Percentiles rank a stretch among this genome's conserved stretches.
Evolutionary conservation across 2,329 filamentous ascomycete genomes (phyloP).

Genomic region (Botrytis cinerea): DNA sequence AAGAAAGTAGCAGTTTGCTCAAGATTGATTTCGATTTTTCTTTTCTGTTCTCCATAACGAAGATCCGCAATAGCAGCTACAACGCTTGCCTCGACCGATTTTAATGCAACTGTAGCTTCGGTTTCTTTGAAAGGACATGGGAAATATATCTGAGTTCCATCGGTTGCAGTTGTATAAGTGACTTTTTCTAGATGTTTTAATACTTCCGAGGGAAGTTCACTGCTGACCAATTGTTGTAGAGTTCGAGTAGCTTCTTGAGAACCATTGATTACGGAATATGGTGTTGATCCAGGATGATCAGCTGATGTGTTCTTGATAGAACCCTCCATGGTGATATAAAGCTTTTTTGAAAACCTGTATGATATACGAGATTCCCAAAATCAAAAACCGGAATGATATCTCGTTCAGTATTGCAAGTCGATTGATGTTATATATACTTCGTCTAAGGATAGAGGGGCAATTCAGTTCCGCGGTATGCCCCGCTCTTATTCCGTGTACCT

Average conservation of each 20-base stretch:
- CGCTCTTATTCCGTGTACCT: background rate
- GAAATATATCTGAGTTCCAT: slow-evolving; percentile 45
- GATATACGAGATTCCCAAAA: background rate
- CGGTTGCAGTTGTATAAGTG: slow-evolving; percentile 33
- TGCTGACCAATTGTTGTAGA: slow-evolving; percentile 28
- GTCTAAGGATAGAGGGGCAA: background rate
- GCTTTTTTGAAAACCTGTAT: background rate
- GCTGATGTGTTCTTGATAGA: background rate
- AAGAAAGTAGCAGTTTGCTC: slow-evolving; percentile 57
- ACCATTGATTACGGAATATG: slow-evolving; percentile 37
- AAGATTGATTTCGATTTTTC: slow-evolving; percentile 53
- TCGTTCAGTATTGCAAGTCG: background rate
- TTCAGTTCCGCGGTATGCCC: background rate
- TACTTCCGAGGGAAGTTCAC: slow-evolving; percentile 34
- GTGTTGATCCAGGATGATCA: background rate
- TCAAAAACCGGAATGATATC: background rate
- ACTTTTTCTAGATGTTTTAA: slow-evolving; percentile 34
- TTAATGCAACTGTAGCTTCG: slow-evolving; percentile 48
- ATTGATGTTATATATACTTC: background rate
- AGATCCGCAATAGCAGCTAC: slow-evolving; percentile 61
- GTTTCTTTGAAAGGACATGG: slow-evolving; percentile 52
- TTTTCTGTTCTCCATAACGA: slow-evolving; percentile 47
- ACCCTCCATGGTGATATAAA: slow-evolving; percentile 5
- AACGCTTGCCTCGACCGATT: slow-evolving; percentile 50
- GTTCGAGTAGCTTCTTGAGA: slow-evolving; percentile 32